Percentiles rank a stretch among this genome's conserved stretches.
Conservation (phyloP, 2,329 filamentous ascomycete species). For the Pestalotiopsis sp. region DNA sequence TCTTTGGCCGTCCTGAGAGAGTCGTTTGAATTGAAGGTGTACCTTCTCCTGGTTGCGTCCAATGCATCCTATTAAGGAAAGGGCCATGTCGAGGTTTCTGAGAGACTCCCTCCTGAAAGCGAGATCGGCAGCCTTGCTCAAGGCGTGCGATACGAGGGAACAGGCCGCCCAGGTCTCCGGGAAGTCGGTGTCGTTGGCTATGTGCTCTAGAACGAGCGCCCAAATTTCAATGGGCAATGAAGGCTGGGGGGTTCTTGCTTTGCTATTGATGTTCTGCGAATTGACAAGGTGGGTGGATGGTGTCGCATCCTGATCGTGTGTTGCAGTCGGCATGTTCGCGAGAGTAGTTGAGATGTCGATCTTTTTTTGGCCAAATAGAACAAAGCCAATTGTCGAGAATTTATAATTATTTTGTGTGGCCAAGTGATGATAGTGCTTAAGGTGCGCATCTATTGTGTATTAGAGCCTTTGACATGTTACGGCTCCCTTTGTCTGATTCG, state of each 20-base stretch:
- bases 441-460: not conserved
- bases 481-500: not conserved
- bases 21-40: slow-evolving; percentile 6
- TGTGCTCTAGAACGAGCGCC: slow-evolving; percentile 3
- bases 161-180: slow-evolving; percentile 12
- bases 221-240: slow-evolving; percentile 14
- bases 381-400: not conserved
- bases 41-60: not conserved
- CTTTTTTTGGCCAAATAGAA: too few species aligned
- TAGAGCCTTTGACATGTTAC: not conserved
- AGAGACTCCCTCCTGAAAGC: slow-evolving; percentile 12
- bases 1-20: slow-evolving; percentile 12
- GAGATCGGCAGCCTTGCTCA: slow-evolving; percentile 11
- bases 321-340: not conserved
- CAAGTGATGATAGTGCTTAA: not conserved
- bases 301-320: not conserved
- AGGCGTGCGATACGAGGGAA: slow-evolving; percentile 1
- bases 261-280: not conserved
- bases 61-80: slow-evolving; percentile 11
- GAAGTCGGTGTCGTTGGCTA: slow-evolving; percentile 15
- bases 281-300: not conserved
- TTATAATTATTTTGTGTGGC: not conserved
- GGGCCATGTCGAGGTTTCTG: slow-evolving; percentile 6
- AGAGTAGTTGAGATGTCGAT: too few species aligned
- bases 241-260: not conserved